phyloP scores from a whole-genome alignment of 164 flowering plant species.

The Platanus orientalis region DNA sequence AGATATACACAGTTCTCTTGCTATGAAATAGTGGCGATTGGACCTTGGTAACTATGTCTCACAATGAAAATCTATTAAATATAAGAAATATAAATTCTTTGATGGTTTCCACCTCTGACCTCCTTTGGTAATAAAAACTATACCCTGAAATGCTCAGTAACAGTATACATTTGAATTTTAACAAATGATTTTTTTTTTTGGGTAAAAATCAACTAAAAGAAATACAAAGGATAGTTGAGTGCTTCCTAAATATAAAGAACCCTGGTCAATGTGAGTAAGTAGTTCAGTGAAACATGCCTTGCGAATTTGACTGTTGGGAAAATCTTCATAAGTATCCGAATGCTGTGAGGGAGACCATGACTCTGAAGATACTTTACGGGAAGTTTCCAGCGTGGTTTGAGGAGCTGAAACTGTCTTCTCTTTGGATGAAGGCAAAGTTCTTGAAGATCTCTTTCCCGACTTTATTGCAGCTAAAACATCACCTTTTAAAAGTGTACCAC shows the following conservation, averaged over 20 bases:
- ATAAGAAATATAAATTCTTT: no score
- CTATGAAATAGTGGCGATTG: no score
- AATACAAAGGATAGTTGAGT: neutral
- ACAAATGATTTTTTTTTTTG: no score
- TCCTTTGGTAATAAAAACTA: no score
- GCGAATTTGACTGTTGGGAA: slow-evolving; percentile 92
- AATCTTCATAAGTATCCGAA: slow-evolving; percentile 66
- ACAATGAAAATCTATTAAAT: no score
- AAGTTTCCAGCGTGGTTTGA: slow-evolving; percentile 21
- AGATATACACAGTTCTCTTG: no score
- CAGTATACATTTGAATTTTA: no score
- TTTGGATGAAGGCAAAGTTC: slow-evolving; percentile 30
- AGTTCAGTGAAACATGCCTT: slow-evolving; percentile 46
- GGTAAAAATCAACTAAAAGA: neutral
- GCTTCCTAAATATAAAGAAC: neutral
- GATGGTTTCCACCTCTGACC: no score
- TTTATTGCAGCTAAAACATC: slow-evolving; percentile 90
- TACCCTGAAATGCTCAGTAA: no score
- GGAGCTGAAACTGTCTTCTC: slow-evolving; percentile 32
- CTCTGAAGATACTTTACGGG: slow-evolving; percentile 27
- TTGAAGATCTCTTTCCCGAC: slow-evolving; percentile 53
- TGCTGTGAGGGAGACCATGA: slow-evolving; percentile 30
- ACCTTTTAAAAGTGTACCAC: slow-evolving; percentile 84
- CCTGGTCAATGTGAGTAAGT: neutral
- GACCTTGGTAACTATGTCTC: no score